These are phyloP conservation scores for Boletus rubescentipes DNA, from an alignment of 768 basidiomycete genomes.

Conservation along the genomic window DNA sequence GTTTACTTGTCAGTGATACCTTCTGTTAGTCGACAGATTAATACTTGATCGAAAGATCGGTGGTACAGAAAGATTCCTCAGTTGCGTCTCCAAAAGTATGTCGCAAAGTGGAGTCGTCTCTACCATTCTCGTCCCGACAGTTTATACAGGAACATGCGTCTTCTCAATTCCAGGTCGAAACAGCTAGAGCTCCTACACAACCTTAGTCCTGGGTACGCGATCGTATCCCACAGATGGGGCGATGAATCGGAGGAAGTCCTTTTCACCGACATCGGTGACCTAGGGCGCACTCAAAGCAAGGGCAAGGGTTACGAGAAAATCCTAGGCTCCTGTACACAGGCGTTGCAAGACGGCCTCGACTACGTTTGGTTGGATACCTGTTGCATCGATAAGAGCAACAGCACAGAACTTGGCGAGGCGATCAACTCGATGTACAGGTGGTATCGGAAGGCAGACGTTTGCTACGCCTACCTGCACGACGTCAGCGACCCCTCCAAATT, in stretches of 20 bases:
- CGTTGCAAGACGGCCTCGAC: slow-evolving; percentile 9
- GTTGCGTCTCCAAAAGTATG: background rate
- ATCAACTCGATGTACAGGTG: slow-evolving; percentile 36
- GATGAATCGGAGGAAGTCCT: slow-evolving; percentile 21
- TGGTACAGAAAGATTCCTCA: background rate
- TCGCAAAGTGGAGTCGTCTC: background rate
- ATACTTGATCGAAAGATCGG: background rate
- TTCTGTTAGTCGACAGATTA: background rate
- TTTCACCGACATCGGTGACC: slow-evolving; percentile 25
- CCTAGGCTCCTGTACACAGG: slow-evolving; percentile 17
- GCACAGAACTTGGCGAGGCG: slow-evolving; percentile 29
- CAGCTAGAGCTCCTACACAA: slow-evolving; percentile 16
- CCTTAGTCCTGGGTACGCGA: slow-evolving; percentile 16
- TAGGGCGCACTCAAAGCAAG: slow-evolving; percentile 6
- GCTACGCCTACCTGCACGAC: slow-evolving; percentile 30
- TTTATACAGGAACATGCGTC: slow-evolving; percentile 19
- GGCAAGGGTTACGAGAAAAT: slow-evolving; percentile 26
- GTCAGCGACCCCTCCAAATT: slow-evolving; percentile 17
- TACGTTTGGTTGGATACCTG: slow-evolving; percentile 36
- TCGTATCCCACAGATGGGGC: slow-evolving; percentile 31
- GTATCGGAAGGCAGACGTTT: slow-evolving; percentile 28
- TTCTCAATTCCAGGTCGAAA: slow-evolving; percentile 18
- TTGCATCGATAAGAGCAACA: slow-evolving; percentile 31
- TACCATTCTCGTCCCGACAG: background rate
- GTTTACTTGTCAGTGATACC: background rate